phyloP scores from a whole-genome alignment of 2,329 filamentous ascomycete species.

The Fusarium anthophilum region DNA sequence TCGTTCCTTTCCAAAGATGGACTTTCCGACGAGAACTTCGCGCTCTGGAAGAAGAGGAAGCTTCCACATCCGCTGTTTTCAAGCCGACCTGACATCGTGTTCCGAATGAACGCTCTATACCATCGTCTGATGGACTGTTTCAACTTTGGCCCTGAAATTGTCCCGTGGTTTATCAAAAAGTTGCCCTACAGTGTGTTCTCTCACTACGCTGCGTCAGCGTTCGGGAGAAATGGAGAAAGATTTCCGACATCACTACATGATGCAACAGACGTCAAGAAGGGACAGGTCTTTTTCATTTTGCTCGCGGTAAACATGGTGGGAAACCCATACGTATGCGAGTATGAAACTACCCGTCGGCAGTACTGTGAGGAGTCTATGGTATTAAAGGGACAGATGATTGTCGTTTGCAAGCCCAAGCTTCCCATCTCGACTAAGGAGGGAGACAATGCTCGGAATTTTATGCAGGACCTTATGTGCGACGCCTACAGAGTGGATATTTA shows the following conservation, averaged over 20 bases:
- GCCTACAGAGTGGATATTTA: background rate
- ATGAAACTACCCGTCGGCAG: background rate
- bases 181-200: background rate
- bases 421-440: background rate
- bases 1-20: background rate
- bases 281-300: background rate
- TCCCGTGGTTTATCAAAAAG: background rate
- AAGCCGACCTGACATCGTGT: rapidly evolving
- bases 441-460: background rate
- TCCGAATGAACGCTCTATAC: background rate
- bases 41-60: background rate
- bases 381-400: background rate
- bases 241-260: background rate
- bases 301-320: background rate
- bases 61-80: background rate
- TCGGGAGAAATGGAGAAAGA: background rate
- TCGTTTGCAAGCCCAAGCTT: background rate
- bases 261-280: background rate
- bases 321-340: background rate
- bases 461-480: background rate
- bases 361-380: background rate
- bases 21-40: background rate
- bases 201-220: background rate
- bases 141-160: background rate
- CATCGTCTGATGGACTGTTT: background rate